A percentile compares a stretch with the other conserved stretches of the same genome.
Evolutionary conservation across 2,329 filamentous ascomycete species (phyloP).

Genomic region (Tolypocladium sp.): DNA sequence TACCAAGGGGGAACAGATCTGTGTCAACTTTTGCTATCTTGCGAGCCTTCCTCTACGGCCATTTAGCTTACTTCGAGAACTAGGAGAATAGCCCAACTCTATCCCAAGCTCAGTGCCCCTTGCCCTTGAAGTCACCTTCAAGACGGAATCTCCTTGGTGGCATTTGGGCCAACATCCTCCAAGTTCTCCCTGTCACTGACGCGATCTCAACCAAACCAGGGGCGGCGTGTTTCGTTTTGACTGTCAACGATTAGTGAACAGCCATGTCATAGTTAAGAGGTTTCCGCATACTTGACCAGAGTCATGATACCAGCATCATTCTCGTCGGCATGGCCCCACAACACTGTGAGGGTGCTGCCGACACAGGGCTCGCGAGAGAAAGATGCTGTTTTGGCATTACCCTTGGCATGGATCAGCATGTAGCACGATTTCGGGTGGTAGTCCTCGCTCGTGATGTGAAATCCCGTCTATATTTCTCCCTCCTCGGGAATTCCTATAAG

Average conservation of each 20-base stretch:
- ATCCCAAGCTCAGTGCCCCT: too few relatives aligned
- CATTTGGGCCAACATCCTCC: conserved; percentile 9
- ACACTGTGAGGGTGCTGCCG: conserved; percentile 15
- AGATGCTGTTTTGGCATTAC: conserved; percentile 11
- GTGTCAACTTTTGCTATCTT: too few relatives aligned
- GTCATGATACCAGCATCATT: conserved; percentile 20
- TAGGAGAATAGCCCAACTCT: too few relatives aligned
- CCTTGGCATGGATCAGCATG: conserved; percentile 5
- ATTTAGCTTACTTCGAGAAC: too few relatives aligned
- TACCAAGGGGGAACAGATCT: too few relatives aligned
- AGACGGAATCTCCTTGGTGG: conserved; percentile 1
- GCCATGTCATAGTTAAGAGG: conserved; percentile 2
- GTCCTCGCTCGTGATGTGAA: conserved; percentile 5
- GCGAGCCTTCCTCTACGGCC: too few relatives aligned
- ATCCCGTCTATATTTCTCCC: conserved; percentile 3
- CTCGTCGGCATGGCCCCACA: conserved; percentile 20
- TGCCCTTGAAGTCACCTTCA: too few relatives aligned
- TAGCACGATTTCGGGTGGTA: conserved; percentile 4
- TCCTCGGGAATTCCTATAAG: not conserved
- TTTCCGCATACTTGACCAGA: conserved; percentile 14
- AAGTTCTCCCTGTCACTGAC: conserved; percentile 10
- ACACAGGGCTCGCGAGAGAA: conserved; percentile 15
- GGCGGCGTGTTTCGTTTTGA: conserved; percentile 3
- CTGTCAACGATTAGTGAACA: not conserved
- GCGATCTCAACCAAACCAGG: conserved; percentile 18